Conservation (phyloP, 2,329 filamentous ascomycete genomes). For the Lasiodiplodia sp. region DNA sequence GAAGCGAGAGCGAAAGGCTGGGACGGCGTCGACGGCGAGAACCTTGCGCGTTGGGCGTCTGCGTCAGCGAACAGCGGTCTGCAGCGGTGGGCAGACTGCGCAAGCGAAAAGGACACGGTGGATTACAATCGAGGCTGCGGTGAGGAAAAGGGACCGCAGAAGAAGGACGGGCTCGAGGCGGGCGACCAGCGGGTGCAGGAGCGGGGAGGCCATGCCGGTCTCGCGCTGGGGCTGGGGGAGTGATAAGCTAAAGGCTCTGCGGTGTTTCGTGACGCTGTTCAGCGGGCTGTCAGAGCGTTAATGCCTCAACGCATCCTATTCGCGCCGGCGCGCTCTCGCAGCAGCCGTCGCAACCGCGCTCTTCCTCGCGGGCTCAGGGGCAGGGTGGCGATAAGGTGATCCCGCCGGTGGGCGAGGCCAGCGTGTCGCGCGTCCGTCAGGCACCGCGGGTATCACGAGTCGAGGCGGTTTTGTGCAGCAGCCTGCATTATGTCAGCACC, state of each 20-base stretch:
- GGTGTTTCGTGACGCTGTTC: conserved; percentile 25
- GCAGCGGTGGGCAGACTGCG: conserved; percentile 27
- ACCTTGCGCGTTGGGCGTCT: conserved; percentile 49
- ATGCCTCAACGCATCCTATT: conserved; percentile 25
- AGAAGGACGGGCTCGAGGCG: conserved; percentile 34
- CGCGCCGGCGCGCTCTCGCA: conserved; percentile 11
- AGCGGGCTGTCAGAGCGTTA: conserved; percentile 24
- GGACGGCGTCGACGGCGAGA: conserved; percentile 58
- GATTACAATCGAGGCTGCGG: conserved; percentile 49
- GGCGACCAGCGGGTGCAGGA: conserved; percentile 24
- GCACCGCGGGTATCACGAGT: conserved; percentile 20
- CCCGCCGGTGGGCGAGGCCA: background rate
- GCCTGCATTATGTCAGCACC: conserved; percentile 20
- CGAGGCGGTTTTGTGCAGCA: conserved; percentile 21
- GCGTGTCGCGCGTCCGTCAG: conserved; percentile 24
- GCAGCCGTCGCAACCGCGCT: conserved; percentile 10
- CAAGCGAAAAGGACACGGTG: conserved; percentile 37
- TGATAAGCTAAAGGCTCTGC: conserved; percentile 29
- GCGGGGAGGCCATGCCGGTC: conserved; percentile 24
- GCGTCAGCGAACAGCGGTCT: conserved; percentile 25
- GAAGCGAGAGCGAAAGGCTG: conserved; percentile 62
- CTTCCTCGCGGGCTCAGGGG: conserved; percentile 11
- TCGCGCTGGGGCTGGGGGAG: conserved; percentile 23
- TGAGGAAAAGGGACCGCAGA: conserved; percentile 48
- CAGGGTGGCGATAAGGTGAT: conserved; percentile 27